These are phyloP conservation scores for Phytophthora cryptogea DNA, from an alignment of 352 stramenopile genomes.

Conservation along the genomic window DNA sequence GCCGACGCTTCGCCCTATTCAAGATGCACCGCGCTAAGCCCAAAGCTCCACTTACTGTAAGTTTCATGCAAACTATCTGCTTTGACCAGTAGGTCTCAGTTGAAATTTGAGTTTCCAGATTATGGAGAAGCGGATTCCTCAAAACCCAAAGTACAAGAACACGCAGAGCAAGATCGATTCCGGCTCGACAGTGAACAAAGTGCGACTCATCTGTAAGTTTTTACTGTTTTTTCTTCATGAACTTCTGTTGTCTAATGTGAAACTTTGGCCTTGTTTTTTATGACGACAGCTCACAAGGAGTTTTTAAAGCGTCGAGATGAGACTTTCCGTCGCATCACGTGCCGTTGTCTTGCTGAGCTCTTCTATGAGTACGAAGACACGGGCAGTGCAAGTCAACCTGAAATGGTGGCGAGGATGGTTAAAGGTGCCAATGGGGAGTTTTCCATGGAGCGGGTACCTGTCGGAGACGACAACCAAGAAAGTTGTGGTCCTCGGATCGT, in stretches of 20 bases:
- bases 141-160: conserved; percentile 80
- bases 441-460: conserved; percentile 67
- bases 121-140: conserved; percentile 81
- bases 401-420: conserved; percentile 82
- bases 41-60: conserved; percentile 64
- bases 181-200: conserved; percentile 75
- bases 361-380: conserved; percentile 78
- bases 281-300: conserved; percentile 62
- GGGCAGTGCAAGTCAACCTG: conserved; percentile 45
- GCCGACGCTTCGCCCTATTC: conserved; percentile 11
- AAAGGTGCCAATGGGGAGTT: conserved; percentile 69
- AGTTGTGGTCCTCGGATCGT: conserved; percentile 62
- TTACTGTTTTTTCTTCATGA: neutral
- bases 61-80: neutral
- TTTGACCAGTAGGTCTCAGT: neutral
- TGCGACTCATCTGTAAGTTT: conserved; percentile 71
- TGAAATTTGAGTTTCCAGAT: conserved; percentile 35
- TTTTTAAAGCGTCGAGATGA: conserved; percentile 84
- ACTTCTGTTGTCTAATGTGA: neutral
- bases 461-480: conserved; percentile 40
- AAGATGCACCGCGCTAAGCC: conserved; percentile 68
- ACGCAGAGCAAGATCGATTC: conserved; percentile 82
- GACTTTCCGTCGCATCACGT: conserved; percentile 75
- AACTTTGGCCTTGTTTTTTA: neutral
- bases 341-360: conserved; percentile 70